Evolutionary conservation across 805 yeast genomes (phyloP).

Genomic region (Ogataea philodendri): DNA sequence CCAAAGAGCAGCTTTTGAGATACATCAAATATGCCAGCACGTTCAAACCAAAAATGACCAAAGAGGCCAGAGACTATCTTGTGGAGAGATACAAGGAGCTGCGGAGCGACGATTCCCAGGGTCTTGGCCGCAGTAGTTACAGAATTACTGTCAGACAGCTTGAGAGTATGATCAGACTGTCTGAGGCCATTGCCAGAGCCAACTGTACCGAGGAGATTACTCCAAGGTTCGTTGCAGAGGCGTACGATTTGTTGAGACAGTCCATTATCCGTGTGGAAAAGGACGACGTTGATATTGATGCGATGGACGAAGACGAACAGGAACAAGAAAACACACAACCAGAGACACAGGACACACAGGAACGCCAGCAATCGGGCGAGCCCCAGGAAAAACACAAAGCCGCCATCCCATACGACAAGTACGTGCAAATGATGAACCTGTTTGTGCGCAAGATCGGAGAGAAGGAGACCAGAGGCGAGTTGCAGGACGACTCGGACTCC

Average conservation of each 20-base stretch:
- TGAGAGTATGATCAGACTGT: conserved; percentile 87
- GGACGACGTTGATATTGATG: conserved; percentile 82
- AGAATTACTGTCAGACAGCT: conserved; percentile 96
- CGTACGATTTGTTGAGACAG: conserved; percentile 83
- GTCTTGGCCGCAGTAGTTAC: conserved; percentile 79
- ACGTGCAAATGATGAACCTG: conserved; percentile 77
- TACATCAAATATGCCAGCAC: conserved; percentile 91
- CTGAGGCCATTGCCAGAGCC: conserved; percentile 96
- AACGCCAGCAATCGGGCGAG: conserved; percentile 7
- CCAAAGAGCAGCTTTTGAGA: conserved; percentile 82
- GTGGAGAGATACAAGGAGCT: conserved; percentile 81
- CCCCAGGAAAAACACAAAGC: conserved; percentile 34
- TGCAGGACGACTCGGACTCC: conserved; percentile 37
- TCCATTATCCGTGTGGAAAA: conserved; percentile 91
- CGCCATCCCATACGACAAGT: conserved; percentile 79
- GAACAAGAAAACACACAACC: conserved; percentile 12
- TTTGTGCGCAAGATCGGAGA: conserved; percentile 54
- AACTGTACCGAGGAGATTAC: conserved; percentile 89
- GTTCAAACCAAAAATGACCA: conserved; percentile 84
- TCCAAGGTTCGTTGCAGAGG: conserved; percentile 86
- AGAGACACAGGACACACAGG: conserved; percentile 12
- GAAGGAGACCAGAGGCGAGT: conserved; percentile 18
- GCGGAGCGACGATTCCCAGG: conserved; percentile 88
- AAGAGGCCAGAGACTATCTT: conserved; percentile 72
- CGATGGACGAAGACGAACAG: conserved; percentile 36